Conservation (phyloP, 1,284 basidiomycete genomes). For the Xerocomus nothofagi region DNA sequence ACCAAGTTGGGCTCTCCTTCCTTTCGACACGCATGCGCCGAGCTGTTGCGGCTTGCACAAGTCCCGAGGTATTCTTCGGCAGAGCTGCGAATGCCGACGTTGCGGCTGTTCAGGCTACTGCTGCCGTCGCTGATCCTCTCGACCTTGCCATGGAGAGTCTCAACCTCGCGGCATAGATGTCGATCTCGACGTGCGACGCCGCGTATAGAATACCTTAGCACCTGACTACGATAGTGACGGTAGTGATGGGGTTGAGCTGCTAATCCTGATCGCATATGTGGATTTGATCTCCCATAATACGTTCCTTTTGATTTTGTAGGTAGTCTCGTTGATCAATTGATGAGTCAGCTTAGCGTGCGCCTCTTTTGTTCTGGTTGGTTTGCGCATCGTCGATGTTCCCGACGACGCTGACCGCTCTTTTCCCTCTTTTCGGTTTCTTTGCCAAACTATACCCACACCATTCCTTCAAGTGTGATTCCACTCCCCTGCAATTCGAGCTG, state of each 20-base stretch:
- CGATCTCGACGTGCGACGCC: background rate
- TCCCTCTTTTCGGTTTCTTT: slow-evolving; percentile 41
- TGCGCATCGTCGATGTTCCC: slow-evolving; percentile 43
- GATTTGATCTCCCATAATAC: background rate
- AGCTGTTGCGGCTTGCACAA: slow-evolving; percentile 90
- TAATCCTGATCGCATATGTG: slow-evolving; percentile 8
- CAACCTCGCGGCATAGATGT: slow-evolving; percentile 23
- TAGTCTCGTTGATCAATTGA: slow-evolving; percentile 6
- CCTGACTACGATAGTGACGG: slow-evolving; percentile 5
- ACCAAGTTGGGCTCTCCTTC: slow-evolving; percentile 95
- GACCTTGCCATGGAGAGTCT: slow-evolving; percentile 71
- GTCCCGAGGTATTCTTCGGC: slow-evolving; percentile 87
- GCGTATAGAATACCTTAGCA: slow-evolving; percentile 14
- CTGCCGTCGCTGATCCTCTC: slow-evolving; percentile 57
- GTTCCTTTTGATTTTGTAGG: slow-evolving; percentile 4
- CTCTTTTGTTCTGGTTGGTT: background rate
- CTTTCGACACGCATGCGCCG: slow-evolving; percentile 92
- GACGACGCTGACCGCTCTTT: slow-evolving; percentile 43
- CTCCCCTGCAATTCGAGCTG: slow-evolving; percentile 53
- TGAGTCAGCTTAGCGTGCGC: slow-evolving; percentile 28
- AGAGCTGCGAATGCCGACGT: slow-evolving; percentile 41
- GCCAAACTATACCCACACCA: slow-evolving; percentile 9
- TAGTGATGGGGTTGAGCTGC: background rate
- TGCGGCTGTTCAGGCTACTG: slow-evolving; percentile 39
- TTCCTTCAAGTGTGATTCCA: background rate